Evolutionary conservation across 163 green algal genomes (phyloP).

Genomic region (Scenedesmus sp.): DNA sequence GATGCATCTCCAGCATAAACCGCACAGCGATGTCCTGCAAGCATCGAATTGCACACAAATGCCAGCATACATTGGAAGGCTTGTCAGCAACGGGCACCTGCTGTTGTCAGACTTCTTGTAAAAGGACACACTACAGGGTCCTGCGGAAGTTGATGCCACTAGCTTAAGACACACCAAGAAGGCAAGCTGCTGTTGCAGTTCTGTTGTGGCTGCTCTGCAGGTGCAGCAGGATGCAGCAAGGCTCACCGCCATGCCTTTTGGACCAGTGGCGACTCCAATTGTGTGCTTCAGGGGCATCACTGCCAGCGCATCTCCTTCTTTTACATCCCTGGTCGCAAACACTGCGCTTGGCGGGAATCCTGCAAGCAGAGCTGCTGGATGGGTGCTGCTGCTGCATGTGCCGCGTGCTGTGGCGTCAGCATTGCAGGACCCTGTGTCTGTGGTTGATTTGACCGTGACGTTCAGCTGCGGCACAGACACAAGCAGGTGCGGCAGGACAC

Average conservation of each 20-base stretch:
- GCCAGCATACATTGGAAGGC: no score
- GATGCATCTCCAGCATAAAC: neutral
- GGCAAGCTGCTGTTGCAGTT: no score
- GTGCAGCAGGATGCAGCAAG: neutral
- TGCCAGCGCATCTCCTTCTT: neutral
- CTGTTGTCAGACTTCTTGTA: no score
- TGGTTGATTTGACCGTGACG: neutral
- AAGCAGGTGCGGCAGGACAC: no score
- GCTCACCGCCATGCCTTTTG: neutral
- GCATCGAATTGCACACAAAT: no score
- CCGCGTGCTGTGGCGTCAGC: neutral
- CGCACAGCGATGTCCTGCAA: neutral
- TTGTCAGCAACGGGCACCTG: no score
- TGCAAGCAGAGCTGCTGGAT: neutral
- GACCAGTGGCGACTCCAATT: neutral
- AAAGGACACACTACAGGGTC: no score
- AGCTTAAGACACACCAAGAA: no score
- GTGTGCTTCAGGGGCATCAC: neutral
- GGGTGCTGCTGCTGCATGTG: neutral
- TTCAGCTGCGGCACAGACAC: neutral
- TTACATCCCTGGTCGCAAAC: neutral
- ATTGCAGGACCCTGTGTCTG: neutral
- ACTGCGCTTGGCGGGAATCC: neutral
- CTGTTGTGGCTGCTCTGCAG: no score
- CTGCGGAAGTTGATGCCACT: no score